These are phyloP conservation scores for Xylariomycetidae sp. DNA, from an alignment of 2,329 filamentous ascomycete species.

Conservation along the genomic window DNA sequence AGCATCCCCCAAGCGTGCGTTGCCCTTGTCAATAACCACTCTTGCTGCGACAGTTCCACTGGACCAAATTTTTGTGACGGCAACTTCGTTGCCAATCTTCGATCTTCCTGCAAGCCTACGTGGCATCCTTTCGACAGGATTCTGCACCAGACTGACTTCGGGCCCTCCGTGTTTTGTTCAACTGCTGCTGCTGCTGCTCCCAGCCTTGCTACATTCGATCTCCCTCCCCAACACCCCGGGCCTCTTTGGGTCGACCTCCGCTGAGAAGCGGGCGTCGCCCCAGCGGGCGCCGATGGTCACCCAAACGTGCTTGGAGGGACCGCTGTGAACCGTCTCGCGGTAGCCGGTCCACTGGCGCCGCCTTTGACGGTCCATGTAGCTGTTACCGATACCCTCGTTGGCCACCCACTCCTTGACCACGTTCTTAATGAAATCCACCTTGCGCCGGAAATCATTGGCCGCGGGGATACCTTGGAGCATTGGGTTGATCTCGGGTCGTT, in stretches of 20 bases:
- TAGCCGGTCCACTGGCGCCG: slow-evolving; percentile 56
- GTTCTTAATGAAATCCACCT: slow-evolving; percentile 67
- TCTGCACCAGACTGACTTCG: too few relatives aligned
- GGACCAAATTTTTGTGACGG: too few relatives aligned
- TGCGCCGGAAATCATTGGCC: slow-evolving; percentile 68
- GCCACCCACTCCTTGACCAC: slow-evolving; percentile 67
- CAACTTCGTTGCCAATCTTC: too few relatives aligned
- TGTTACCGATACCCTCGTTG: slow-evolving; percentile 67
- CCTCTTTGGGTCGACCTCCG: slow-evolving; percentile 50
- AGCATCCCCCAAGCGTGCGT: too few relatives aligned
- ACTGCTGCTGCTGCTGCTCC: too few relatives aligned
- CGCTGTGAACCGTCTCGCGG: slow-evolving; percentile 50
- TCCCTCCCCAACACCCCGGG: slow-evolving; percentile 52
- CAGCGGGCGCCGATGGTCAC: slow-evolving; percentile 61
- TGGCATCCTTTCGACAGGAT: too few relatives aligned
- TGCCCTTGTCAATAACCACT: too few relatives aligned
- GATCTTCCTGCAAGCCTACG: too few relatives aligned
- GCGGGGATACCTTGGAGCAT: slow-evolving; percentile 61
- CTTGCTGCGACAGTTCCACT: too few relatives aligned
- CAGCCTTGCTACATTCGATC: slow-evolving; percentile 38
- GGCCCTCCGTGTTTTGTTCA: too few relatives aligned
- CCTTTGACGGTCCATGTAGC: slow-evolving; percentile 49
- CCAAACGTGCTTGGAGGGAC: slow-evolving; percentile 62
- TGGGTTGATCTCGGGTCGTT: slow-evolving; percentile 56
- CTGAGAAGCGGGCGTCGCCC: slow-evolving; percentile 52